These are phyloP conservation scores for Ustilago tritici DNA, from an alignment of 1,284 basidiomycete species.

Conservation along the genomic window DNA sequence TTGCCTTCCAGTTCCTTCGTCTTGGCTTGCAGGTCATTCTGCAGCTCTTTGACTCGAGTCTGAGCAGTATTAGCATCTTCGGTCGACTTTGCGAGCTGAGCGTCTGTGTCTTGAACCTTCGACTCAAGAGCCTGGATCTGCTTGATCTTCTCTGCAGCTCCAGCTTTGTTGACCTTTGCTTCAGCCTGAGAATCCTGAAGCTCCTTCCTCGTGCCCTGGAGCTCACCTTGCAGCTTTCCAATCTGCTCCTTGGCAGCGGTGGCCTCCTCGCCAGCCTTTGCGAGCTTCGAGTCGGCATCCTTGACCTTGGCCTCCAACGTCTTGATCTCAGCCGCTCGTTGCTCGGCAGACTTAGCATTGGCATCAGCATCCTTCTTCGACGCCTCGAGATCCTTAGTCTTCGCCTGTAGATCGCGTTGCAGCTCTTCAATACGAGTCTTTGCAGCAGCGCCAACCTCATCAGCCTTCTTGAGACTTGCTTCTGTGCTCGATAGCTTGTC, in stretches of 20 bases:
- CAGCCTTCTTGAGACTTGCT: slow-evolving; percentile 19
- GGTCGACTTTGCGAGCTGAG: slow-evolving; percentile 1
- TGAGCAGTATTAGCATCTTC: slow-evolving; percentile 8
- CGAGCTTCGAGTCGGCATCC: slow-evolving; percentile 6
- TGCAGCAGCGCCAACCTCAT: slow-evolving; percentile 14
- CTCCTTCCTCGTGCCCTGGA: slow-evolving; percentile 14
- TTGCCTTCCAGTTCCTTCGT: slow-evolving; percentile 9
- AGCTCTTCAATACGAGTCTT: slow-evolving; percentile 27
- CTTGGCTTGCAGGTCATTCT: slow-evolving; percentile 12
- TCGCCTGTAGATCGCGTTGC: slow-evolving; percentile 22
- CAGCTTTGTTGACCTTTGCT: slow-evolving; percentile 11
- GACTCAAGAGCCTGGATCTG: slow-evolving; percentile 1
- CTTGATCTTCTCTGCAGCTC: background rate
- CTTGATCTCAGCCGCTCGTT: slow-evolving; percentile 19
- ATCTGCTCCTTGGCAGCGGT: slow-evolving; percentile 10
- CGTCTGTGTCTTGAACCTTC: slow-evolving; percentile 15
- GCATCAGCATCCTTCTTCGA: slow-evolving; percentile 15
- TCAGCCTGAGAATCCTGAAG: slow-evolving; percentile 22
- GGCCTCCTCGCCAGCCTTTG: slow-evolving; percentile 12
- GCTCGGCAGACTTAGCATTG: slow-evolving; percentile 22
- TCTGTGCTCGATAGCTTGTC: slow-evolving; percentile 21
- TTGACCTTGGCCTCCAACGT: slow-evolving; percentile 9
- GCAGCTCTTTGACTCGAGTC: slow-evolving; percentile 8
- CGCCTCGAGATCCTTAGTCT: slow-evolving; percentile 21
- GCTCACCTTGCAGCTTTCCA: slow-evolving; percentile 15